Evolutionary conservation across 257 asterid genomes (phyloP).

Genomic region (Fraxinus cuspidata): DNA sequence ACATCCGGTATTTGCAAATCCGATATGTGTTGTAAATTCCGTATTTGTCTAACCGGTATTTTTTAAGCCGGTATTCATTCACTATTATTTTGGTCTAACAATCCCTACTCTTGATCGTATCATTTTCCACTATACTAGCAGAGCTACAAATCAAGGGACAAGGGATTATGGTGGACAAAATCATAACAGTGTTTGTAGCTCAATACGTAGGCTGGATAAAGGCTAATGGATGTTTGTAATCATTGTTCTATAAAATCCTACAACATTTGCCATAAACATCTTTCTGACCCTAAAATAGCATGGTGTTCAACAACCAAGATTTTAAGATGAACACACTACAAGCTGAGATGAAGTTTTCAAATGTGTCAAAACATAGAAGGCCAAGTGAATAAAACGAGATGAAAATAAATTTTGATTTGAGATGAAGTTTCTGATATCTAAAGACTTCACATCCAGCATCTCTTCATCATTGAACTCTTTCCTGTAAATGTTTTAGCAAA

Average conservation of each 20-base stretch:
- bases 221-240: not conserved
- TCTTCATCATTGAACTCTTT: conserved; percentile 82
- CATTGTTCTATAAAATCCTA: not conserved
- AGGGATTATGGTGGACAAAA: no score
- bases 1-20: no score
- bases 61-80: no score
- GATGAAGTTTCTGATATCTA: conserved; percentile 81
- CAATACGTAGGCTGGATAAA: not conserved
- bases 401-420: not conserved
- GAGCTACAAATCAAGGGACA: no score
- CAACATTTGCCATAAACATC: not conserved
- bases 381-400: no score
- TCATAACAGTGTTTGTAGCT: not conserved
- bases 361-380: no score
- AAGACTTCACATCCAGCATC: conserved; percentile 70
- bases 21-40: no score
- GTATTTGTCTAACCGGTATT: no score
- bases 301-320: not conserved
- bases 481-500: conserved; percentile 39
- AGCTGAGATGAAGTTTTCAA: no score
- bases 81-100: no score
- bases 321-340: not conserved
- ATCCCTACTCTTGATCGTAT: no score
- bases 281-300: not conserved
- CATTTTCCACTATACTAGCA: no score